phyloP scores from a whole-genome alignment of 139 green algal genomes.

The Coccomyxa sp. region DNA sequence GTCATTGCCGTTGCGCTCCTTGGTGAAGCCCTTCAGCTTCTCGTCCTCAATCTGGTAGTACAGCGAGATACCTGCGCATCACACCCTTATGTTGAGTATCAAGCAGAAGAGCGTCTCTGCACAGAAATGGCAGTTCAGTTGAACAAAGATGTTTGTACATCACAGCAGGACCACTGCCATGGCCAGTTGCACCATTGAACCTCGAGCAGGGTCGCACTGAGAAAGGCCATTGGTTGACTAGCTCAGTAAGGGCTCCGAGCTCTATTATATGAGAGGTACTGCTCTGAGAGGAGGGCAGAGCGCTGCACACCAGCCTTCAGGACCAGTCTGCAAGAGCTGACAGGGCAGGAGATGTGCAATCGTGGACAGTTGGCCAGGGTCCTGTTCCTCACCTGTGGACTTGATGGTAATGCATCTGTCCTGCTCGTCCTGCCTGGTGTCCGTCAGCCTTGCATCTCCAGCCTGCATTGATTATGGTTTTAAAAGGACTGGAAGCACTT shows the following conservation, averaged over 20 bases:
- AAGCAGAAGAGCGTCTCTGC: neutral
- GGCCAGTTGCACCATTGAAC: no score
- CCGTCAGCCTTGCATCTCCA: conserved; percentile 86
- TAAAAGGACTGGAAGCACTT: no score
- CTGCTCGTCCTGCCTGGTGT: conserved; percentile 97
- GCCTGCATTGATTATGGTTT: no score
- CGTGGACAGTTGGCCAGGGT: neutral
- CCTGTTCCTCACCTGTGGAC: conserved; percentile 71
- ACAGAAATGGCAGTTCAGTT: neutral
- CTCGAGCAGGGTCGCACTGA: no score
- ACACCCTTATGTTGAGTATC: neutral
- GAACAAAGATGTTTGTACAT: neutral
- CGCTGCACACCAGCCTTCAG: no score
- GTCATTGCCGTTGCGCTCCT: conserved; percentile 30
- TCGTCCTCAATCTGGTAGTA: conserved; percentile 94
- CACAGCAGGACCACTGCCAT: neutral
- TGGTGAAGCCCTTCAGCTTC: conserved; percentile 72
- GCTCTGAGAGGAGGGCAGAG: no score
- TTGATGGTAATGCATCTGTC: conserved; percentile 99
- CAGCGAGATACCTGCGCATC: conserved; percentile 83
- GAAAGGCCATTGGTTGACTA: no score
- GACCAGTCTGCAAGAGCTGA: no score
- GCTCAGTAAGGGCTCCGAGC: no score
- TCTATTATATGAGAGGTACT: no score
- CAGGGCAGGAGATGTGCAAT: no score